phyloP scores from a whole-genome alignment of 2,329 filamentous ascomycete species.

The Botrytis fabae region DNA sequence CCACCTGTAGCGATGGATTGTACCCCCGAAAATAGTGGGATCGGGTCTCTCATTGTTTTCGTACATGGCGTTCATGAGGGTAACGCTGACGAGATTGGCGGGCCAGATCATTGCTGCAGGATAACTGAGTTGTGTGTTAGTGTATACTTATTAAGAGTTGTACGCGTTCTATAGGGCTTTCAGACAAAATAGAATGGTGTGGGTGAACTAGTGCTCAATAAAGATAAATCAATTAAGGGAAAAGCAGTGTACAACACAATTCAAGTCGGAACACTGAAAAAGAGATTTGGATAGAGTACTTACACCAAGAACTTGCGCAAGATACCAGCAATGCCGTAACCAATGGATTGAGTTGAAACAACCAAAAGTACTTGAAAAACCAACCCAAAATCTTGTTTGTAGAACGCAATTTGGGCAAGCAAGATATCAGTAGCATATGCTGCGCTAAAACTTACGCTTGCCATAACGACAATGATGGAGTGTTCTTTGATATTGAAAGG shows the following conservation, averaged over 20 bases:
- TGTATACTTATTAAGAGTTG: not conserved
- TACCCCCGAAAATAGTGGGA: conserved; percentile 45
- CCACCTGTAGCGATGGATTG: conserved; percentile 37
- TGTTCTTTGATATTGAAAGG: conserved; percentile 73
- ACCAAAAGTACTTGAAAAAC: conserved; percentile 60
- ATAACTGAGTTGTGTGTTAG: conserved; percentile 28
- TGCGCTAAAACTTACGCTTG: conserved; percentile 52
- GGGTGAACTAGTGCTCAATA: not conserved
- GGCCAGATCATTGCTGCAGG: conserved; percentile 68
- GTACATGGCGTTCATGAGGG: conserved; percentile 57
- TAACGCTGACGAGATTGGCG: conserved; percentile 54
- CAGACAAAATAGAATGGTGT: no score
- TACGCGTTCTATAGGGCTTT: no score
- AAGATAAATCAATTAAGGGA: not conserved
- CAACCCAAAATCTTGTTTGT: conserved; percentile 67
- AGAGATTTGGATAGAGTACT: conserved; percentile 42
- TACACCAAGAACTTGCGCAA: conserved; percentile 57
- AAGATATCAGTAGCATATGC: conserved; percentile 63
- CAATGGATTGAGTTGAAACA: conserved; percentile 62
- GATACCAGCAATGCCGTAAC: conserved; percentile 63
- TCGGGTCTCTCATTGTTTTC: conserved; percentile 59
- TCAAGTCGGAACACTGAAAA: not conserved
- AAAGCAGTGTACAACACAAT: not conserved
- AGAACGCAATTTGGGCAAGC: conserved; percentile 69
- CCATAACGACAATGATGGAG: conserved; percentile 64